Percentiles rank a stretch among this genome's conserved stretches.
These are phyloP conservation scores for Nannochloris sp. DNA, from an alignment of 139 green algal species.

Conservation along the genomic window DNA sequence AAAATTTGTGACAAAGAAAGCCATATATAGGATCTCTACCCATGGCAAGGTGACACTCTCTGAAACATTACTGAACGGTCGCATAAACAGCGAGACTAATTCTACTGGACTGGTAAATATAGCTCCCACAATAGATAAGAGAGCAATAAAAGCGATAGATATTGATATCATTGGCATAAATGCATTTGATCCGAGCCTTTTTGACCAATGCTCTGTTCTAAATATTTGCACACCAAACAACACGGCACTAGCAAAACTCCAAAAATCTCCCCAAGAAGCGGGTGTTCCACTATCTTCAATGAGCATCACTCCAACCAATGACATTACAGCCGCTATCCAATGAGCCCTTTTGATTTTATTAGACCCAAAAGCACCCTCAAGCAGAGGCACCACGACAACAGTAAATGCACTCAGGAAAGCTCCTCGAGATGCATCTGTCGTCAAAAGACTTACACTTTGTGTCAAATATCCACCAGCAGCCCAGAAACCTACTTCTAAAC, in stretches of 20 bases:
- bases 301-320: slow-evolving; percentile 53
- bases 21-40: slow-evolving; percentile 42
- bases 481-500: slow-evolving; percentile 36
- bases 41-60: slow-evolving; percentile 20
- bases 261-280: slow-evolving; percentile 51
- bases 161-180: slow-evolving; percentile 36
- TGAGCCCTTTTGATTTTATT: slow-evolving; percentile 40
- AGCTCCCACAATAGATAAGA: slow-evolving; percentile 11
- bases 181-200: slow-evolving; percentile 12
- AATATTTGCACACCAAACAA: slow-evolving; percentile 28
- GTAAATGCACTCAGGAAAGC: slow-evolving; percentile 72
- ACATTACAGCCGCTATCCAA: slow-evolving; percentile 45
- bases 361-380: slow-evolving; percentile 51
- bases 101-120: slow-evolving; percentile 8
- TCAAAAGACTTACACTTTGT: slow-evolving; percentile 56
- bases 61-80: slow-evolving; percentile 3
- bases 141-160: slow-evolving; percentile 21
- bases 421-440: slow-evolving; percentile 53
- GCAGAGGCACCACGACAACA: slow-evolving; percentile 64
- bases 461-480: slow-evolving; percentile 41
- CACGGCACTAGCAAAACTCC: slow-evolving; percentile 53
- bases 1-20: slow-evolving; percentile 44
- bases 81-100: slow-evolving; percentile 8
- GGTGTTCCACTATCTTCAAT: slow-evolving; percentile 46
- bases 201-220: slow-evolving; percentile 22